These are phyloP conservation scores for Aureobasidium melanogenum DNA, from an alignment of 2,329 filamentous ascomycete genomes.

Conservation along the genomic window DNA sequence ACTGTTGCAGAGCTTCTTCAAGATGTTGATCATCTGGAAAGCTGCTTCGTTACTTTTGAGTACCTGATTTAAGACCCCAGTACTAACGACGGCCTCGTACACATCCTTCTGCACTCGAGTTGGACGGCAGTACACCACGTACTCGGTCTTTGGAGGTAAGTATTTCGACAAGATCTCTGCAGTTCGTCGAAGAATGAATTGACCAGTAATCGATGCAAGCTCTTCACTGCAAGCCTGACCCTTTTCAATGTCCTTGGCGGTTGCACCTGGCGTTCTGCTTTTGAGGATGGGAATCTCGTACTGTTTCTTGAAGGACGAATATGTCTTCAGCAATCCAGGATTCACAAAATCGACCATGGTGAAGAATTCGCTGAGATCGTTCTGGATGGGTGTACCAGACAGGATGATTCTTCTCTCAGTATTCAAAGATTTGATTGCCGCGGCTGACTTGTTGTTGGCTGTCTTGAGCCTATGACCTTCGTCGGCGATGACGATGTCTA, in stretches of 20 bases:
- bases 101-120: conserved; percentile 52
- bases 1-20: conserved; percentile 69
- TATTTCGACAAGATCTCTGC: conserved; percentile 59
- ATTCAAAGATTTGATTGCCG: conserved; percentile 55
- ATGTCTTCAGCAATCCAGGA: conserved; percentile 54
- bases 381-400: conserved; percentile 60
- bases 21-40: conserved; percentile 59
- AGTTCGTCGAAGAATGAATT: conserved; percentile 58
- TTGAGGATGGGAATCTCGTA: conserved; percentile 58
- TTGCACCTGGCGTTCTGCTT: conserved; percentile 56
- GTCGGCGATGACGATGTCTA: conserved; percentile 64
- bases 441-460: conserved; percentile 58
- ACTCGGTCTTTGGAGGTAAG: conserved; percentile 58
- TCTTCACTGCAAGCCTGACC: conserved; percentile 54
- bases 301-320: conserved; percentile 53
- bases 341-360: conserved; percentile 62
- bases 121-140: conserved; percentile 57
- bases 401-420: conserved; percentile 54
- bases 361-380: conserved; percentile 59
- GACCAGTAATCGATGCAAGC: conserved; percentile 49
- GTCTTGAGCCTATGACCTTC: conserved; percentile 62
- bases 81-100: conserved; percentile 55
- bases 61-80: conserved; percentile 53
- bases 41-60: conserved; percentile 54
- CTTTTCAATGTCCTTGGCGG: conserved; percentile 52